Conservation (phyloP, 371 early-diverging fungal species). For the Nematocida parisii region DNA sequence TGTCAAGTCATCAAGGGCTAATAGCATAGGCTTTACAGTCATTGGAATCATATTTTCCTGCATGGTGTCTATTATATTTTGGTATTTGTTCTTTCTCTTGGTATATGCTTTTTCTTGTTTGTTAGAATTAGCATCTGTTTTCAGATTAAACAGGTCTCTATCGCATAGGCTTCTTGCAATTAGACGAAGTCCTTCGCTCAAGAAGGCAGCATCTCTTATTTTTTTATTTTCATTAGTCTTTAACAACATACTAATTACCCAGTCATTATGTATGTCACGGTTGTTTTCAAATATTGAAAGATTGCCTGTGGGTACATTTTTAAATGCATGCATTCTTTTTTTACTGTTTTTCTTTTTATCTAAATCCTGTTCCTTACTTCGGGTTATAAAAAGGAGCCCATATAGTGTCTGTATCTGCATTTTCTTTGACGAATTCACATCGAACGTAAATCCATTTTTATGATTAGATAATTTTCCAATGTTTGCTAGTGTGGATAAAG, state of each 20-base stretch:
- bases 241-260: neutral
- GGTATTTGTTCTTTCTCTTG: neutral
- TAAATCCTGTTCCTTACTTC: too few relatives aligned
- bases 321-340: too few relatives aligned
- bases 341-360: too few relatives aligned
- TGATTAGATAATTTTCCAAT: too few relatives aligned
- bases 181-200: neutral
- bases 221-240: constrained; percentile 5
- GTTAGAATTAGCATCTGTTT: neutral
- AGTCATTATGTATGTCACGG: neutral
- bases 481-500: too few relatives aligned
- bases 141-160: neutral
- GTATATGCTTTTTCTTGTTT: neutral
- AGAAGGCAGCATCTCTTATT: neutral
- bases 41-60: neutral
- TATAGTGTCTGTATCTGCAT: too few relatives aligned
- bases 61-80: neutral
- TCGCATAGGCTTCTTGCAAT: neutral
- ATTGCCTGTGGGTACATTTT: too few relatives aligned
- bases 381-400: too few relatives aligned
- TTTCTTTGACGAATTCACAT: too few relatives aligned
- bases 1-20: neutral
- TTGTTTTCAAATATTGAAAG: neutral
- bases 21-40: neutral
- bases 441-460: too few relatives aligned